Evolutionary conservation across 176 grass and related monocot genomes (phyloP), one percentile per base, ranked within the genome.

Genomic region (Musa itinerans): DNA sequence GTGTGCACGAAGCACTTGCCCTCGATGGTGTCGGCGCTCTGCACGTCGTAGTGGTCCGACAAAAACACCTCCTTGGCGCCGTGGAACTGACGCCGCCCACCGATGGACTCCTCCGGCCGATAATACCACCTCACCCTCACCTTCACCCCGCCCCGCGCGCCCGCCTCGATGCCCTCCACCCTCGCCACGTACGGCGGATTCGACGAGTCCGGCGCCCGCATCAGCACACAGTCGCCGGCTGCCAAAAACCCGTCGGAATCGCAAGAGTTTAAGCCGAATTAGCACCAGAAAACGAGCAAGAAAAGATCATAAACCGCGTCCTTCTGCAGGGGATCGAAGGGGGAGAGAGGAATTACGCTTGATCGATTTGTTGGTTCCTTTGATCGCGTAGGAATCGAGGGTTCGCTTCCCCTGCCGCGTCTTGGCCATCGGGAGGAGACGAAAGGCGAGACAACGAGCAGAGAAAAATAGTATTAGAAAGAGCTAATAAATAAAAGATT

Each of bases 11-110:
- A 51, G 48, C 94, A 98, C 74, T 93, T 98, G n/a, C 88, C 90
- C 76, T 98, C 94, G 10, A 98, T 98, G 15, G 94, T 98, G 72
- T 98, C 94, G 49, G 94, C 94, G 11, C 94, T 98, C 83, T 98
- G 94, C 63, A 91, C 80, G 83, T 98, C 94, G 74, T 98, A 93
- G 79, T 98, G 94, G 15, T 98, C 94, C 11, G 94, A 77, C 19
- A 77, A 48, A n/a, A 77, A 77, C 20, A 77, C 75, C 61, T 77
- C 75, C 61, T 65, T 77, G 61, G 48, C 49, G 17, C 75, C 75
- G 22, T 77, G 75, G 61, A 77, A 77, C 61, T 77, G 58, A n/a
- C 59, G 75, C 59, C 75, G 58, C 17, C 75, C 75, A 2, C 75
- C 75, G 43, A 65, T 65, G 49, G 61, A 98, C 55, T 98, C 94